Evolutionary conservation across 495 filamentous ascomycete species (phyloP).

Genomic region (Lophiostoma macrostomum): DNA sequence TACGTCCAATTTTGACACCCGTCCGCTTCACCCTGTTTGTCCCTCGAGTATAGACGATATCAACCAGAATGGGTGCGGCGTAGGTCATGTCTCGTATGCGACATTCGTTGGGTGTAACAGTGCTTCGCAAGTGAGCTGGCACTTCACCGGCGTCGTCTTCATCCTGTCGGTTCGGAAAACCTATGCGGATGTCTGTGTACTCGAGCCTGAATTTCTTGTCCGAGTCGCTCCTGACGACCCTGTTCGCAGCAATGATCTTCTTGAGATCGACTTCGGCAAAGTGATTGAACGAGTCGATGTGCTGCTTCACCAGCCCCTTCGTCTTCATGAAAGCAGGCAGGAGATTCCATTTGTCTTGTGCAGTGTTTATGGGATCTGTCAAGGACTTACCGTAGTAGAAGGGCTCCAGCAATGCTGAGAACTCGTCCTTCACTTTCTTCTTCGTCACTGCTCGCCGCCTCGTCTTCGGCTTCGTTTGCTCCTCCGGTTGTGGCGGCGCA

Average conservation of each 20-base stretch:
- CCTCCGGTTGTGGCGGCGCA: not conserved
- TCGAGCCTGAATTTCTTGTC: conserved; percentile 83
- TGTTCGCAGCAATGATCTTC: conserved; percentile 89
- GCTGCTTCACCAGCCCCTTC: conserved; percentile 93
- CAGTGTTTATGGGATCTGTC: conserved; percentile 92
- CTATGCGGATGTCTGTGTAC: conserved; percentile 83
- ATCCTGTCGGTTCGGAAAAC: conserved; percentile 71
- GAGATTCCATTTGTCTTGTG: conserved; percentile 88
- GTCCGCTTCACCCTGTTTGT: conserved; percentile 63
- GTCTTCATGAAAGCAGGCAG: conserved; percentile 95
- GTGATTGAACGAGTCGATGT: conserved; percentile 98
- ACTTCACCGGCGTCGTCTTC: no score
- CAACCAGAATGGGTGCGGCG: conserved; percentile 84
- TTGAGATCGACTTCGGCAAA: conserved; percentile 94
- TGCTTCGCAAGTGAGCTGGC: conserved; percentile 54
- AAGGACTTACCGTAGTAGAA: conserved; percentile 95
- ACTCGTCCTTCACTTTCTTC: conserved; percentile 38
- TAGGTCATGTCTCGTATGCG: conserved; percentile 94
- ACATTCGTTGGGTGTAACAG: conserved; percentile 86
- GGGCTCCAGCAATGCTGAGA: conserved; percentile 86
- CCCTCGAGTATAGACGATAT: conserved; percentile 80
- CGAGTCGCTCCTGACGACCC: conserved; percentile 79
- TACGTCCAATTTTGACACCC: conserved; percentile 75
- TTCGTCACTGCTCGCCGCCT: conserved; percentile 11
- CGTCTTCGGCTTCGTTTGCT: no score